Evolutionary conservation across 805 yeast species (phyloP), one percentile per base, ranked within the genome.

Genomic region (Nakazawaea anatomiae): DNA sequence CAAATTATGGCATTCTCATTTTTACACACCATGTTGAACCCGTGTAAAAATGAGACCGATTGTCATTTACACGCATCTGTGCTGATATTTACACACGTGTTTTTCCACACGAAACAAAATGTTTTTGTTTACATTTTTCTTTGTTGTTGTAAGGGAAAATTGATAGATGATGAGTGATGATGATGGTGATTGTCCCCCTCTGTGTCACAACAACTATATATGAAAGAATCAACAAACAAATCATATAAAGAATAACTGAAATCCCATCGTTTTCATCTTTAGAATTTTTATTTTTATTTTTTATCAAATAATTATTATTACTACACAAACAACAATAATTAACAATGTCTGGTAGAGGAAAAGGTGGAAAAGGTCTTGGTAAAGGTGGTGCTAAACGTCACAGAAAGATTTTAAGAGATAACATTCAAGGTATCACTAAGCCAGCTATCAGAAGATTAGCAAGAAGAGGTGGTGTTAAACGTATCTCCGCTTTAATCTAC

Each of bases 391-490:
- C 99, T 68, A 92, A 92, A 86, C 90, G 99, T 79, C 99, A 92
- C 90, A 89, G 98, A 85, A 91, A 91, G 89, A 89, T 92, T 77
- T 82, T 91, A 62, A 91, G 98, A 83, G 99, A 94, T 76, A 94
- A 92, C 92, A 92, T 94, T 65, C 97, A 91, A 79, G 99, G 99
- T 82, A 92, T 92, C 73, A 92, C 99, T 58, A 92, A 92, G 85
- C 99, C 99, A 71, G 99, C 99, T 71, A 92, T 92, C 71, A 90
- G 99, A 83, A 92, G 99, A 89, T 87, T 92, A 68, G 99, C 99
- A 49, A 92, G 99, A 86, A 90, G 99, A 89, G 99, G 99, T 80
- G 99, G 99, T 91, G 99, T 92, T 71, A 92, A 92, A 87, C 96
- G 99, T 88, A 92, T 92, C 68, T 92, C 98, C 58, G 98, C 96